Base-by-base conservation (phyloP, 176 grass and related monocot genomes). In the Puya raimondii region DNA sequence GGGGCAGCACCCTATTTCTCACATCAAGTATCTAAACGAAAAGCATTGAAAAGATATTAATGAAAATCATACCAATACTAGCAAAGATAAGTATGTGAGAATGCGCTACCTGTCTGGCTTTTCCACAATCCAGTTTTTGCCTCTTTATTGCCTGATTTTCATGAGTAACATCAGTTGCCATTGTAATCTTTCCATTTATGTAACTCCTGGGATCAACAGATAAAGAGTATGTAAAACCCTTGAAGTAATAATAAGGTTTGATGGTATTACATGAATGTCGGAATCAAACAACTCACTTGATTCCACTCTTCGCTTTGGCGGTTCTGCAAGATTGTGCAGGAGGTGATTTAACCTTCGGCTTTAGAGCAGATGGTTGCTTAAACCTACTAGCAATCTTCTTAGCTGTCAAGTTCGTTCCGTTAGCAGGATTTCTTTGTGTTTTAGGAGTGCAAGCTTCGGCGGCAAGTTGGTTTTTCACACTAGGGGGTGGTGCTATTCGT, bases 131-230 rank as follows among this genome's bases (percentile, higher is more conserved):
- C 25, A 99, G 75, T 20, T 94, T 99, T 74, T 99, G 95, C 72
- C 80, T 99, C 69, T 99, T 99, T 25, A 99, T 72, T 1, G 95
- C 89, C 65, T 99, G 95, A 59, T 94, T 86, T 69, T 99, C 87
- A 50, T 91, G 87, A 11, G 70, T 51, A 70, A 99, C 74, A 50
- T 88, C 90, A 81, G 69, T 58, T 23, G 64, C 72, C 50, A 50
- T 51, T 27, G 56, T 11, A 59, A 65, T 72, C 50, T 80, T 80
- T 21, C 25, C 58, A 69, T 42, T 69, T 50, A 67, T 51, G 6
- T 8, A 42, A 59, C 67, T 71, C 17, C 77, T 53, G 47, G 76
- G 47, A 59, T 23, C 12, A 72, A 73, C 42, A 53, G 13, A 73
- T 11, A 26, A 73, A 57, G 23, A 9, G 4, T 11, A 53, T 11